Conservation (phyloP, 306 rosid genomes). For the Arachis hypogaea region DNA sequence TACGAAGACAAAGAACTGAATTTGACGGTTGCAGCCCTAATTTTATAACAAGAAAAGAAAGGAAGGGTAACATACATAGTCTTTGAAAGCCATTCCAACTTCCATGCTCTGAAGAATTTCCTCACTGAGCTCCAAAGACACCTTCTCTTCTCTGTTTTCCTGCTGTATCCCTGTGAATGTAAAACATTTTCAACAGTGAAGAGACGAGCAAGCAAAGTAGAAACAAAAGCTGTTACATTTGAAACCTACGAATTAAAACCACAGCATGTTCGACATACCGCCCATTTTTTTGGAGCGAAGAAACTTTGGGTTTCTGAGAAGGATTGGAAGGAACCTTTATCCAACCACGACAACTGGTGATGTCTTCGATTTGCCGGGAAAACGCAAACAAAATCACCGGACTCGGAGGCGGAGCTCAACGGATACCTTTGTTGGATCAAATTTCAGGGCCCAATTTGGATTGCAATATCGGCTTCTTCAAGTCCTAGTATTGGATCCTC, state of each 20-base stretch:
- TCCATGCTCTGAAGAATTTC: slow-evolving; percentile 98
- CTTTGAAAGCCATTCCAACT: slow-evolving; percentile 94
- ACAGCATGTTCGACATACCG: slow-evolving; percentile 41
- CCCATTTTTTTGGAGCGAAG: slow-evolving; percentile 49
- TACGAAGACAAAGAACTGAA: background rate
- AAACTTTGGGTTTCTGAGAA: slow-evolving; percentile 1
- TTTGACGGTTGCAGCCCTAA: slow-evolving; percentile 8
- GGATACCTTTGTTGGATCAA: too few relatives aligned
- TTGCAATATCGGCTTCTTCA: background rate
- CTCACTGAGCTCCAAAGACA: slow-evolving; percentile 85
- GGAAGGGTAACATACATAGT: slow-evolving; percentile 68
- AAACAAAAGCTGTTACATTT: background rate
- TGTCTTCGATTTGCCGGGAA: background rate
- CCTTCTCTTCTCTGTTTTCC: slow-evolving; percentile 87
- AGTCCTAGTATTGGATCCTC: background rate
- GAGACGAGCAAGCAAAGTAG: background rate
- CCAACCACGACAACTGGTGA: background rate
- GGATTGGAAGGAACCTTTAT: slow-evolving; percentile 8
- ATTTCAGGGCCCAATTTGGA: background rate
- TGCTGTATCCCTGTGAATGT: slow-evolving; percentile 50
- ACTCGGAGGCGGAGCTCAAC: too few relatives aligned
- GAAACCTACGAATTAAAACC: background rate
- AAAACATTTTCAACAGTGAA: background rate
- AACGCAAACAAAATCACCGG: background rate
- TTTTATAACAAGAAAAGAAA: background rate